phyloP scores from a whole-genome alignment of 2,329 filamentous ascomycete species.

The Beauveria caledonica region DNA sequence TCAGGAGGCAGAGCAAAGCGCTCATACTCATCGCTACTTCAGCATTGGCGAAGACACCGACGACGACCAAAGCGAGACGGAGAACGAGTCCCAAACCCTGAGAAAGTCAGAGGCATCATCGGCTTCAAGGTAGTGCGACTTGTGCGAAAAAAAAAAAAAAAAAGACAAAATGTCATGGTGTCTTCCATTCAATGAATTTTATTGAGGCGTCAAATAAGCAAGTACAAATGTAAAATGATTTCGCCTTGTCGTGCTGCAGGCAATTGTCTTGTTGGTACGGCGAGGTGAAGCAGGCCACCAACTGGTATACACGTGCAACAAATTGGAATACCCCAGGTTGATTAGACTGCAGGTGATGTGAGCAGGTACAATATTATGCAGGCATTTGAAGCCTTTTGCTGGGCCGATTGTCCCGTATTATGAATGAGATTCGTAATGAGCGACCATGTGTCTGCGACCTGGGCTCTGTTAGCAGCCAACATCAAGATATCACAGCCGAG shows the following conservation, averaged over 20 bases:
- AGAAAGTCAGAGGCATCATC: not conserved
- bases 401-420: conserved; percentile 4
- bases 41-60: conserved; percentile 2
- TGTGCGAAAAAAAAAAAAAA: no score
- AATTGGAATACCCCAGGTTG: not conserved
- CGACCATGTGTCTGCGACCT: conserved; percentile 6
- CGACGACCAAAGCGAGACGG: not conserved
- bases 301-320: not conserved
- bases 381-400: conserved; percentile 4
- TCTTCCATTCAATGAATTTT: not conserved
- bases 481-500: not conserved
- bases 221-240: not conserved
- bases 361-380: conserved; percentile 7
- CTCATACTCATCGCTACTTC: not conserved
- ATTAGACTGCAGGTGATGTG: not conserved
- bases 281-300: no score
- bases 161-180: not conserved
- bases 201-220: not conserved
- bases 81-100: not conserved
- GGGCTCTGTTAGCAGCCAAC: not conserved
- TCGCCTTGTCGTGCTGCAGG: not conserved
- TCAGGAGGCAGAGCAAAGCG: not conserved
- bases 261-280: not conserved
- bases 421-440: conserved; percentile 5
- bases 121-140: not conserved